A percentile compares a stretch with the other conserved stretches of the same genome.
phyloP scores from a whole-genome alignment of 1,284 basidiomycete species.

The Fomitiporia mediterranea region DNA sequence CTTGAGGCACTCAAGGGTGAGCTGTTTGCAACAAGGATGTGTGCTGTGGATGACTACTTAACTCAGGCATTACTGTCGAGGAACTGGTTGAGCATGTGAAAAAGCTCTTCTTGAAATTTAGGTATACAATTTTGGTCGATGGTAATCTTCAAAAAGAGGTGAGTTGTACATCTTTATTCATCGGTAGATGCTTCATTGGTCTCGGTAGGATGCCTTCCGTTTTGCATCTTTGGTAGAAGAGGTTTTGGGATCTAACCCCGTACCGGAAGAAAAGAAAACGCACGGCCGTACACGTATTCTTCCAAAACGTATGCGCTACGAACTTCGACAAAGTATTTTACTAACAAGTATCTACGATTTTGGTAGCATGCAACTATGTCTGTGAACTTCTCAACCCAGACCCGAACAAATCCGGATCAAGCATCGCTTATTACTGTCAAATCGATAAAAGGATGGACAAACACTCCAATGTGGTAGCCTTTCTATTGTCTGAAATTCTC shows the following conservation, averaged over 20 bases:
- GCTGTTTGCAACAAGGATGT: too few relatives aligned
- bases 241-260: conserved; percentile 55
- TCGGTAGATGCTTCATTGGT: too few relatives aligned
- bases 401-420: conserved; percentile 82
- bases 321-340: conserved; percentile 18
- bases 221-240: conserved; percentile 72
- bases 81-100: conserved; percentile 69
- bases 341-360: conserved; percentile 19
- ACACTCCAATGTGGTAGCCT: conserved; percentile 50
- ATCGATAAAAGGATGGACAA: conserved; percentile 59
- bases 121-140: conserved; percentile 74
- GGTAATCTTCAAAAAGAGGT: conserved; percentile 86
- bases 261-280: conserved; percentile 50
- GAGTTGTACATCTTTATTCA: too few relatives aligned
- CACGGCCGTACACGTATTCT: conserved; percentile 61
- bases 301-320: conserved; percentile 49
- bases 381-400: conserved; percentile 77
- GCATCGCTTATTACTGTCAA: conserved; percentile 76
- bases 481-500: conserved; percentile 75
- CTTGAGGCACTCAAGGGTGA: conserved; percentile 71
- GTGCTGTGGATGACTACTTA: neutral
- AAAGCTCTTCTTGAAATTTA: conserved; percentile 62
- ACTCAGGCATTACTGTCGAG: conserved; percentile 59
- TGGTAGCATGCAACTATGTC: conserved; percentile 69
- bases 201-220: conserved; percentile 62